phyloP scores from a whole-genome alignment of 140 eudicot genomes.

The Stevia rebaudiana region DNA sequence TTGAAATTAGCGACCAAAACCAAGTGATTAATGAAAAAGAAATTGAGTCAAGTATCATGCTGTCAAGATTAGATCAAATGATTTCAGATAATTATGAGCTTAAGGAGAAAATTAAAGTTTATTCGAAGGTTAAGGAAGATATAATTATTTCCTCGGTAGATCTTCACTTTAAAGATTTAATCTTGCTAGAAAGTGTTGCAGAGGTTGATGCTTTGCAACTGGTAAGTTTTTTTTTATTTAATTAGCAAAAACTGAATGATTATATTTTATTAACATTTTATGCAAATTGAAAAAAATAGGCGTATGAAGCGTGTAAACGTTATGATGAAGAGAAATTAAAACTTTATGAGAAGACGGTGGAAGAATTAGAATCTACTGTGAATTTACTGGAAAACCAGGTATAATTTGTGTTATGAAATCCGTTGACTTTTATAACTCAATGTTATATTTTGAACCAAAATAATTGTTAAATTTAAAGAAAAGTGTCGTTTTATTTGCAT shows the following conservation, averaged over 20 bases:
- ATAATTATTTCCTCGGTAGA: conserved; percentile 27
- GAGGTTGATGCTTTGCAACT: conserved; percentile 1
- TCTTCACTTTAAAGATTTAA: conserved; percentile 32
- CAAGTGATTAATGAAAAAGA: conserved; percentile 39
- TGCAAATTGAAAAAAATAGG: conserved; percentile 25
- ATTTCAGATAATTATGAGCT: conserved; percentile 27
- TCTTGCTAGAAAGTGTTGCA: conserved; percentile 30
- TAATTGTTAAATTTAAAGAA: no score
- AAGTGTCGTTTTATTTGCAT: background rate
- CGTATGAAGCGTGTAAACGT: conserved; percentile 37
- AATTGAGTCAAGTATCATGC: conserved; percentile 36
- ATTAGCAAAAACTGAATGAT: conserved; percentile 30
- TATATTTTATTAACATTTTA: conserved; percentile 2
- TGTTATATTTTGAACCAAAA: no score
- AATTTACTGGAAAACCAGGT: conserved; percentile 80
- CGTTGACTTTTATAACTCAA: no score
- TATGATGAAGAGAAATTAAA: conserved; percentile 57
- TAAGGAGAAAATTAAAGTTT: conserved; percentile 15
- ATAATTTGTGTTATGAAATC: background rate
- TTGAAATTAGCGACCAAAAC: conserved; percentile 21
- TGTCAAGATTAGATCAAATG: conserved; percentile 47
- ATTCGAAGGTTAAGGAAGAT: conserved; percentile 9
- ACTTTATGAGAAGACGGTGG: conserved; percentile 68
- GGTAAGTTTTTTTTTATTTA: conserved; percentile 15
- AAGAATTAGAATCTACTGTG: conserved; percentile 76